Evolutionary conservation across 2,329 filamentous ascomycete species (phyloP), one percentile per base, ranked within the genome.

Genomic region (Colletotrichum agaves): DNA sequence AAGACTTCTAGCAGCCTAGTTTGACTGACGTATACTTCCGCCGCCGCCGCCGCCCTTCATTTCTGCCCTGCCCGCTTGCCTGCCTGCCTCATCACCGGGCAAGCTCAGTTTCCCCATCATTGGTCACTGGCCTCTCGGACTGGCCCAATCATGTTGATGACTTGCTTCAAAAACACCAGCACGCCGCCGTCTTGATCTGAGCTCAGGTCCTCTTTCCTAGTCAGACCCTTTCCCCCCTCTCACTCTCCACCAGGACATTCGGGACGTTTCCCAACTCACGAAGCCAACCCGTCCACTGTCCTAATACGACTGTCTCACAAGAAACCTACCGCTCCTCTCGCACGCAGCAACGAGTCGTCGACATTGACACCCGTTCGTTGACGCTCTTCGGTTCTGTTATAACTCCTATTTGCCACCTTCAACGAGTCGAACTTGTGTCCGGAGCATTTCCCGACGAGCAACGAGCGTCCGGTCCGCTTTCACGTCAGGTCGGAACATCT

Each of bases 61-160:
- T 74, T 72, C 66, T 74, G 27, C 47, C 47, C 71, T 70, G 74
- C 72, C 72, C 69, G 31, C 41, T 35, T 35, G 56, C 61, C 41
- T 56, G 41, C 56, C 46, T 65, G 49, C 61, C 37, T 69, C 63
- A 60, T 33, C 64, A 61, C 56, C 37, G 39, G 70, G 72, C 65
- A 71, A 73, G 65, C 72, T 72, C 72, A 72, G 69, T 73, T 70
- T 68, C 67, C 69, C 74, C 63, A 79, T 78, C 77, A 81, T 83
- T 83, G 81, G 82, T 78, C 76, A 75, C 74, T 72, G 67, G 69
- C 71, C 70, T 72, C 75, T 44, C 69, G 69, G 69, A 69, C 73
- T 71, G 73, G 71, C 71, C 82, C 82, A 83, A 84, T 84, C 81
- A 83, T 79, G 77, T 80, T 76, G 71, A 78, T 77, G 77, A 73